Evolutionary conservation across 2,329 filamentous ascomycete species (phyloP).

Genomic region (Cytospora paraplurivora): DNA sequence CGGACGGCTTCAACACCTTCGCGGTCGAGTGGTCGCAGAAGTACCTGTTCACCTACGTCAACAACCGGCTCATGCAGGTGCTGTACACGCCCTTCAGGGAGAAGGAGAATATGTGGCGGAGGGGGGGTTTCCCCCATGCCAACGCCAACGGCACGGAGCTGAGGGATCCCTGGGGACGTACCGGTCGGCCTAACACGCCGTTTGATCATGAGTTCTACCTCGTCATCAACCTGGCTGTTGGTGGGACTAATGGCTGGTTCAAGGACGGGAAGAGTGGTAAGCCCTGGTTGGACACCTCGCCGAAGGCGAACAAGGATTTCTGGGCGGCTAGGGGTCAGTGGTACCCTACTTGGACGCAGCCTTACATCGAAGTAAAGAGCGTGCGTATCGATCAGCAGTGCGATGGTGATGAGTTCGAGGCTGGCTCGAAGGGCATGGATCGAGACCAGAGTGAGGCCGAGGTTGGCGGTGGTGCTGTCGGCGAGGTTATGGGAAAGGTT

Average conservation of each 20-base stretch:
- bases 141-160: conserved; percentile 68
- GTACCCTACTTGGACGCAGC: conserved; percentile 71
- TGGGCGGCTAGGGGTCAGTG: conserved; percentile 69
- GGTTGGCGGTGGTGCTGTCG: too few species aligned
- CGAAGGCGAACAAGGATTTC: conserved; percentile 73
- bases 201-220: conserved; percentile 79
- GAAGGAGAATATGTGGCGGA: conserved; percentile 65
- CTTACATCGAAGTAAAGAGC: conserved; percentile 68
- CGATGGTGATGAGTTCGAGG: conserved; percentile 58
- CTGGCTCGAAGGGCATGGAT: too few species aligned
- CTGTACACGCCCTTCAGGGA: conserved; percentile 75
- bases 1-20: conserved; percentile 70
- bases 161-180: conserved; percentile 64
- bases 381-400: conserved; percentile 74
- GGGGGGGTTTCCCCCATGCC: conserved; percentile 66
- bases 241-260: conserved; percentile 83
- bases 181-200: conserved; percentile 63
- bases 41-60: conserved; percentile 85
- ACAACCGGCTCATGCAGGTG: conserved; percentile 77
- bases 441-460: too few species aligned
- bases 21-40: conserved; percentile 87
- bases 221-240: conserved; percentile 74
- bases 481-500: too few species aligned
- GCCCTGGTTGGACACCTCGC: conserved; percentile 74
- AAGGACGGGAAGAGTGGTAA: conserved; percentile 70